A percentile compares a stretch with the other conserved stretches of the same genome.
phyloP scores from a whole-genome alignment of 2,329 filamentous ascomycete genomes.

The Capronia epimyces region DNA sequence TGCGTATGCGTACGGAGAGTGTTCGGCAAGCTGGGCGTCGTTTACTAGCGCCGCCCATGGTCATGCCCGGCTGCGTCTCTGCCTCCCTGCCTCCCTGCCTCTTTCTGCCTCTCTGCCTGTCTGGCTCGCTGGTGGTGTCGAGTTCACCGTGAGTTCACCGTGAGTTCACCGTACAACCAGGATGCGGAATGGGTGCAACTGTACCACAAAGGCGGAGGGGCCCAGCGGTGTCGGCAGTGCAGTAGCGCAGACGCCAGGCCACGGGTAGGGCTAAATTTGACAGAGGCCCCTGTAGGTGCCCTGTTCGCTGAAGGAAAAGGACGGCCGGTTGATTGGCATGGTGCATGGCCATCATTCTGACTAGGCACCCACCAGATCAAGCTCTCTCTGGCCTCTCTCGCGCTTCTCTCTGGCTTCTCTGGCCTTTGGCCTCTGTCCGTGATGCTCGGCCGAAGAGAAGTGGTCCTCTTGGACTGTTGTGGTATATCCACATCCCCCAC shows the following conservation, averaged over 20 bases:
- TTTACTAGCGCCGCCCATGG: slow-evolving; percentile 17
- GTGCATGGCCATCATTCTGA: no score
- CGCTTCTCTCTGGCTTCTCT: background rate
- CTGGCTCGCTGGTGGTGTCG: background rate
- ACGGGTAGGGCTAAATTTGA: slow-evolving; percentile 15
- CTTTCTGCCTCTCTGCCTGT: background rate
- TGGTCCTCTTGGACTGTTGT: no score
- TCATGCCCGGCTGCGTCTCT: background rate
- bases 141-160: background rate
- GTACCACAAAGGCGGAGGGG: background rate
- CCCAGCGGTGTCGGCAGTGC: slow-evolving; percentile 2
- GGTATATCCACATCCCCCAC: no score
- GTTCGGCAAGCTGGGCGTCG: slow-evolving; percentile 12
- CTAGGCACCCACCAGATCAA: background rate
- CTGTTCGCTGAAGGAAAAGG: background rate
- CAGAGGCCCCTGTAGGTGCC: background rate
- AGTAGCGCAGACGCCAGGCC: slow-evolving; percentile 4
- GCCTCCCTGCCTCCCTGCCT: background rate
- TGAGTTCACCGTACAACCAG: background rate
- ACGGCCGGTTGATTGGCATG: background rate
- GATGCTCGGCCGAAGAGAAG: no score
- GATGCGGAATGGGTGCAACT: background rate
- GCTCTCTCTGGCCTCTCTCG: no score
- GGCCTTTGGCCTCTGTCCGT: no score
- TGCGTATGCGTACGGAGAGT: slow-evolving; percentile 5